A percentile compares a stretch with the other conserved stretches of the same genome.
Conservation (phyloP, 257 asterid genomes). For the Fraxinus cuspidata region DNA sequence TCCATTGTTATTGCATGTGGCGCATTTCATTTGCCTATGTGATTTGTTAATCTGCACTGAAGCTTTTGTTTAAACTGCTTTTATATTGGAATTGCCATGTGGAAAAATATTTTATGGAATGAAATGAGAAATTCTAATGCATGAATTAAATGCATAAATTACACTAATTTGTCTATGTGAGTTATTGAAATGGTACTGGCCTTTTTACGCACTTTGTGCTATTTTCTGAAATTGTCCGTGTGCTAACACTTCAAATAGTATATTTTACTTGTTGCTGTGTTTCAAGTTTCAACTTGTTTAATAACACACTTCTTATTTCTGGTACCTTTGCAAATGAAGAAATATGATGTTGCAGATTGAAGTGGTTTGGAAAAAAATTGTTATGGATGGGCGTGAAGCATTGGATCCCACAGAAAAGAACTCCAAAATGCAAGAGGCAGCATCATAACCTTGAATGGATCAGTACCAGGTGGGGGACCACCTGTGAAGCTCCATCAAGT, state of each 20-base stretch:
- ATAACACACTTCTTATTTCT: not conserved
- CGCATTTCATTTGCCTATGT: not conserved
- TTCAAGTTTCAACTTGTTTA: not conserved
- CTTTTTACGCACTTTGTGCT: not conserved
- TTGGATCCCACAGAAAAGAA: slow-evolving; percentile 92
- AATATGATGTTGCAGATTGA: slow-evolving; percentile 46
- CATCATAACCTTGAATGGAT: slow-evolving; percentile 70
- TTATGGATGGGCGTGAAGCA: slow-evolving; percentile 78
- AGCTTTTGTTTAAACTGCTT: not conserved
- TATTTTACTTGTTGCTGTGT: not conserved
- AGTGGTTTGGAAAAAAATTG: slow-evolving; percentile 26
- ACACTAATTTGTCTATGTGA: no score
- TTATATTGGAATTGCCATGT: not conserved
- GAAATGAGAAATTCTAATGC: not conserved
- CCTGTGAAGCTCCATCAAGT: slow-evolving; percentile 99
- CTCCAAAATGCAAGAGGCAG: slow-evolving; percentile 96
- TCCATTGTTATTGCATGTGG: not conserved
- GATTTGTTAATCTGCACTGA: not conserved
- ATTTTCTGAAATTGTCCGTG: no score
- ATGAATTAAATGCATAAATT: not conserved
- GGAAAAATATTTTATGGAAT: not conserved
- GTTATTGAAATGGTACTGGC: not conserved
- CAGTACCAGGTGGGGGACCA: slow-evolving; percentile 97
- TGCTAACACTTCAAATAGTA: not conserved
- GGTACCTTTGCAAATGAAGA: slow-evolving; percentile 18